Percentiles rank a stretch among this genome's conserved stretches.
Evolutionary conservation across 2,329 filamentous ascomycete species (phyloP).

Genomic region (Colletotrichum sp.): DNA sequence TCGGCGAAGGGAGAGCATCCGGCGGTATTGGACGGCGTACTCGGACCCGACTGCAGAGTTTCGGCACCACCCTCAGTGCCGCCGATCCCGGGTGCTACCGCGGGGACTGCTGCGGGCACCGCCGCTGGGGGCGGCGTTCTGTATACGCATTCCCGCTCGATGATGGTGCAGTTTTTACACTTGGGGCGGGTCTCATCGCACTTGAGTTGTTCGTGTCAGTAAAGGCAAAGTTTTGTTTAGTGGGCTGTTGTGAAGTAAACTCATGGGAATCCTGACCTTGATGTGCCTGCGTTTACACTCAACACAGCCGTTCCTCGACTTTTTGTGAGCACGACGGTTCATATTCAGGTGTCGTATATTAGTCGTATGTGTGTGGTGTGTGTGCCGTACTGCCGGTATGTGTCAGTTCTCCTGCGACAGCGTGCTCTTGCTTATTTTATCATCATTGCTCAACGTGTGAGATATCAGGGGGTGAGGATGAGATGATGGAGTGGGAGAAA

Average conservation of each 20-base stretch:
- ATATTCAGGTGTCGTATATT: background rate
- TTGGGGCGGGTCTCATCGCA: slow-evolving; percentile 33
- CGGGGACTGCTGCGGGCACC: background rate
- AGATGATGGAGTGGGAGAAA: background rate
- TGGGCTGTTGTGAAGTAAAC: background rate
- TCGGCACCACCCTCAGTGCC: background rate
- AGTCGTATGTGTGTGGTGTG: background rate
- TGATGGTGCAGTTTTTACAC: slow-evolving; percentile 31
- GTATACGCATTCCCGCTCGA: slow-evolving; percentile 31
- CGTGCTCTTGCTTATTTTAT: background rate
- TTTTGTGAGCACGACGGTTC: slow-evolving; percentile 28
- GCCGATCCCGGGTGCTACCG: background rate
- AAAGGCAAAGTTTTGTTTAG: background rate
- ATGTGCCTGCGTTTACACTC: slow-evolving; percentile 37
- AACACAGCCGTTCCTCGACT: slow-evolving; percentile 34
- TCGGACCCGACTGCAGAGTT: background rate
- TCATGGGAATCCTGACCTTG: slow-evolving; percentile 26
- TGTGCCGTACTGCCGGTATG: background rate
- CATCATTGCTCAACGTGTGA: background rate
- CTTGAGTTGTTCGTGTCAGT: slow-evolving; percentile 8
- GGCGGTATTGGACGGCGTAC: background rate
- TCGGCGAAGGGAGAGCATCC: background rate
- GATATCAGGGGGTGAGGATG: background rate
- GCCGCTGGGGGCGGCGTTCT: background rate
- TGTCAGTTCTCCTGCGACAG: background rate